A percentile compares a stretch with the other conserved stretches of the same genome.
These are phyloP conservation scores for Nemania serpens DNA, from an alignment of 2,329 filamentous ascomycete species.

Conservation along the genomic window DNA sequence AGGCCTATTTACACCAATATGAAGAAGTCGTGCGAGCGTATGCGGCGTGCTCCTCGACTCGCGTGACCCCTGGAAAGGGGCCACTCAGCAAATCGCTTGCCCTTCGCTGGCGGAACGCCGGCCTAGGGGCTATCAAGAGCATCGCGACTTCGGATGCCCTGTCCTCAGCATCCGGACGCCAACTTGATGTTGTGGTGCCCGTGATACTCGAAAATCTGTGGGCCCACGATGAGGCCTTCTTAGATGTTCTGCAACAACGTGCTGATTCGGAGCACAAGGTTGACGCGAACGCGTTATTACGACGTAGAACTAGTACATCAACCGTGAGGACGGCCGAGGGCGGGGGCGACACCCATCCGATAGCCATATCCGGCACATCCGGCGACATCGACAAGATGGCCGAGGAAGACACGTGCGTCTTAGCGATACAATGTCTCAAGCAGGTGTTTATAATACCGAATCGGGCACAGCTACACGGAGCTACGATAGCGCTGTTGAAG, in stretches of 20 bases:
- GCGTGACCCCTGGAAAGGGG: conserved; percentile 55
- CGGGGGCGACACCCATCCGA: conserved; percentile 64
- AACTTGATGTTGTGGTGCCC: conserved; percentile 79
- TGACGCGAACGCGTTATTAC: conserved; percentile 65
- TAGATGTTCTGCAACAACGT: conserved; percentile 70
- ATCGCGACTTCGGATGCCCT: conserved; percentile 81
- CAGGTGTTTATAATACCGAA: conserved; percentile 85
- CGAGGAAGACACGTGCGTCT: conserved; percentile 83
- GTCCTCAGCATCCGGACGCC: conserved; percentile 73
- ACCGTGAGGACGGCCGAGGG: conserved; percentile 76
- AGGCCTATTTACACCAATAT: conserved; percentile 80
- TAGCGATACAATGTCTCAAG: conserved; percentile 85
- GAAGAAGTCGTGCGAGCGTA: conserved; percentile 81
- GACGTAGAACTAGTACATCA: conserved; percentile 76
- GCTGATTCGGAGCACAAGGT: conserved; percentile 70
- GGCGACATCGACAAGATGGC: conserved; percentile 87
- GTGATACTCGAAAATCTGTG: conserved; percentile 87
- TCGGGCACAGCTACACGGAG: conserved; percentile 77
- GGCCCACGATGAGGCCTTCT: conserved; percentile 70
- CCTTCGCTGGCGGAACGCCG: conserved; percentile 76
- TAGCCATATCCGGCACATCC: conserved; percentile 78
- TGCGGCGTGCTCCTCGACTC: conserved; percentile 75
- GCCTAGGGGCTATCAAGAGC: conserved; percentile 78
- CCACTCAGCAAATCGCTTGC: conserved; percentile 72
- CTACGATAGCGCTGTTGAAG: conserved; percentile 72